phyloP scores from a whole-genome alignment of 2,329 filamentous ascomycete species.

The Fusarium algeriense region DNA sequence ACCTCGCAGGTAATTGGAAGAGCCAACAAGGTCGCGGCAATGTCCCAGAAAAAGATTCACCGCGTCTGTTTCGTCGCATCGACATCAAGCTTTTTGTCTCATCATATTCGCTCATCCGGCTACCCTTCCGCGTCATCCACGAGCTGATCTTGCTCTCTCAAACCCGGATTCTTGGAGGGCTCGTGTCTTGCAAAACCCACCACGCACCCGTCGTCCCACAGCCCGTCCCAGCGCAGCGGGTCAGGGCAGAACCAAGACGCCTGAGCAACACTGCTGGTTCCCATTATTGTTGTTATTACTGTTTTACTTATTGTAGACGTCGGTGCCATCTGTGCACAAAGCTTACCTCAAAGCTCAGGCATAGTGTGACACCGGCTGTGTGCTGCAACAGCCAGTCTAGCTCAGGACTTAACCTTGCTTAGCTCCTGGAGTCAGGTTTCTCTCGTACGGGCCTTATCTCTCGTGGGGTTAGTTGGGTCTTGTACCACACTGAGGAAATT shows the following conservation, averaged over 20 bases:
- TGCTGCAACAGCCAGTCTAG: constrained; percentile 37
- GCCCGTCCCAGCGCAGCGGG: constrained; percentile 37
- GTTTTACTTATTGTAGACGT: constrained; percentile 9
- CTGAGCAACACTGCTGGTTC: constrained; percentile 16
- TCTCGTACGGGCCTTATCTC: constrained; percentile 41
- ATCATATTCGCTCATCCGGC: constrained; percentile 33
- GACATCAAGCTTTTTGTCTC: constrained; percentile 36
- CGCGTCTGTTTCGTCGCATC: constrained; percentile 42
- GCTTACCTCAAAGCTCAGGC: constrained; percentile 30
- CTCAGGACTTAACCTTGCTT: constrained; percentile 16
- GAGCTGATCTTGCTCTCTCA: constrained; percentile 17
- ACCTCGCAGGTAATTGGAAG: constrained; percentile 29
- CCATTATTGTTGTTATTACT: constrained; percentile 19
- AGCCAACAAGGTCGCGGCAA: constrained; percentile 41
- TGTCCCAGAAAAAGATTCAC: constrained; percentile 31
- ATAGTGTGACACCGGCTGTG: constrained; percentile 44
- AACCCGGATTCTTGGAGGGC: constrained; percentile 20
- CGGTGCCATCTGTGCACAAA: constrained; percentile 21
- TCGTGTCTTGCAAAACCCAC: constrained; percentile 20
- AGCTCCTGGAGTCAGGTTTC: constrained; percentile 37
- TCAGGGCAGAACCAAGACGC: constrained; percentile 25
- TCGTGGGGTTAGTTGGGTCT: constrained; percentile 32
- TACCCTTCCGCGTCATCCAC: constrained; percentile 28
- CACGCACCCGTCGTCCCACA: constrained; percentile 35
- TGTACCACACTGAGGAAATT: constrained; percentile 9